Conservation (phyloP, 108 stramenopile species). For the Schizochytrium sp. region DNA sequence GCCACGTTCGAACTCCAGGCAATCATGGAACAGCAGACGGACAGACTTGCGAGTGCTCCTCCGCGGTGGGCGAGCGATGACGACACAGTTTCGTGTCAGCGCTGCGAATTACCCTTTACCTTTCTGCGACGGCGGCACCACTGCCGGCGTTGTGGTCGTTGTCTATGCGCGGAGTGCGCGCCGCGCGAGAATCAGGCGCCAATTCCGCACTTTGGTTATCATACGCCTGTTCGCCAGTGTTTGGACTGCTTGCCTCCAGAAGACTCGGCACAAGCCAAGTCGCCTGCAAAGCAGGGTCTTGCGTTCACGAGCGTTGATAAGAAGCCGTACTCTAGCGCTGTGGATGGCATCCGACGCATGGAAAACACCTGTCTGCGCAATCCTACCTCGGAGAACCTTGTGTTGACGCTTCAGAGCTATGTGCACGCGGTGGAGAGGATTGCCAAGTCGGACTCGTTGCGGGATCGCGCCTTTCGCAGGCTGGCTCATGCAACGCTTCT, state of each 20-base stretch:
- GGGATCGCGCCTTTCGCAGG: not conserved
- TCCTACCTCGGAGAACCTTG: not conserved
- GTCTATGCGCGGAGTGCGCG: not conserved
- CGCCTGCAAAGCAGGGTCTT: not conserved
- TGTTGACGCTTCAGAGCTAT: not conserved
- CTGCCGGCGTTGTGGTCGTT: not conserved
- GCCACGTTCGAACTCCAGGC: not conserved
- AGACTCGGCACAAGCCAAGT: not conserved
- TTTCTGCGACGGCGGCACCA: not conserved
- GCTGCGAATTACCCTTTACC: not conserved
- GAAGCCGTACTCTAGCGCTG: not conserved
- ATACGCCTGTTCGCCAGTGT: not conserved
- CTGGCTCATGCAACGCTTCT: not conserved
- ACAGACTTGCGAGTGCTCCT: not conserved
- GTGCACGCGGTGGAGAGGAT: not conserved
- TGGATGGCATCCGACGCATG: slow-evolving; percentile 2
- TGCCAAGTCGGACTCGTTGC: not conserved
- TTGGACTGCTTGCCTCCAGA: not conserved
- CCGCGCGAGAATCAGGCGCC: not conserved
- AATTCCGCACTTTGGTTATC: not conserved
- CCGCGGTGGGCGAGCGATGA: not conserved
- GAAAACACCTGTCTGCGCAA: not conserved
- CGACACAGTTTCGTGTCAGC: not conserved
- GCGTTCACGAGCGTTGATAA: not conserved
- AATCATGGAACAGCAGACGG: not conserved